Percentiles rank a stretch among this genome's conserved stretches.
These are phyloP conservation scores for Hypsizygus ulmarius DNA, from an alignment of 1,284 basidiomycete species.

Conservation along the genomic window DNA sequence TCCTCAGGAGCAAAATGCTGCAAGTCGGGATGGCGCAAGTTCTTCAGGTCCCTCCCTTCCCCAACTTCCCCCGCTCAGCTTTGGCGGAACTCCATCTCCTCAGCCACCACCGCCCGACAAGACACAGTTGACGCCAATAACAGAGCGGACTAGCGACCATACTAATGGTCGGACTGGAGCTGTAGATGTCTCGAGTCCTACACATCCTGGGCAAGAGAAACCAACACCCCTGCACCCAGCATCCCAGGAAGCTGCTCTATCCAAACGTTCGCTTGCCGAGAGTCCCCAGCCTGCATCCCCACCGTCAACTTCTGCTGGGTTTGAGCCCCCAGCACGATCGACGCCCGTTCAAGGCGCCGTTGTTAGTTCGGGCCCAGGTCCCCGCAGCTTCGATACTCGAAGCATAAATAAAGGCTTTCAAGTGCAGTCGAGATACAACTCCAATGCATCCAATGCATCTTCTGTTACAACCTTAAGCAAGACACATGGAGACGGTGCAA, in stretches of 20 bases:
- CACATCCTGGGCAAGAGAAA: constrained; percentile 7
- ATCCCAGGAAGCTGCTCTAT: constrained; percentile 1
- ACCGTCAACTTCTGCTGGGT: constrained; percentile 10
- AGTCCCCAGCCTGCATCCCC: constrained; percentile 8
- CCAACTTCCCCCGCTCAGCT: constrained; percentile 48
- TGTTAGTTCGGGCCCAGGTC: constrained; percentile 17
- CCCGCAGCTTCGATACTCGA: constrained; percentile 11
- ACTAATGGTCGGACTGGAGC: constrained; percentile 17
- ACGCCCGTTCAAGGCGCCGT: constrained; percentile 12
- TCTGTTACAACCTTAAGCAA: constrained; percentile 1
- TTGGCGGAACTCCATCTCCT: constrained; percentile 28
- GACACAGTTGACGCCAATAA: constrained; percentile 33
- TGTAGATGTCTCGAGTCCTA: constrained; percentile 8
- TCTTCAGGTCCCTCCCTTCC: constrained; percentile 24
- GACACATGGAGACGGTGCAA: constrained; percentile 1
- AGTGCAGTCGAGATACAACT: constrained; percentile 7
- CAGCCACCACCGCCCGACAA: constrained; percentile 33
- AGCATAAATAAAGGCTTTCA: constrained; percentile 9
- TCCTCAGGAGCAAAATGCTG: constrained; percentile 8
- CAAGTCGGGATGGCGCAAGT: not conserved
- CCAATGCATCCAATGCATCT: constrained; percentile 4
- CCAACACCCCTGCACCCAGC: not conserved
- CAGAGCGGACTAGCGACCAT: constrained; percentile 23
- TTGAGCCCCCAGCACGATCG: constrained; percentile 6
- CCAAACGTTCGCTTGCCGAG: constrained; percentile 10